These are phyloP conservation scores for Kwoniella dendrophila DNA, from an alignment of 768 basidiomycete genomes.

Conservation along the genomic window DNA sequence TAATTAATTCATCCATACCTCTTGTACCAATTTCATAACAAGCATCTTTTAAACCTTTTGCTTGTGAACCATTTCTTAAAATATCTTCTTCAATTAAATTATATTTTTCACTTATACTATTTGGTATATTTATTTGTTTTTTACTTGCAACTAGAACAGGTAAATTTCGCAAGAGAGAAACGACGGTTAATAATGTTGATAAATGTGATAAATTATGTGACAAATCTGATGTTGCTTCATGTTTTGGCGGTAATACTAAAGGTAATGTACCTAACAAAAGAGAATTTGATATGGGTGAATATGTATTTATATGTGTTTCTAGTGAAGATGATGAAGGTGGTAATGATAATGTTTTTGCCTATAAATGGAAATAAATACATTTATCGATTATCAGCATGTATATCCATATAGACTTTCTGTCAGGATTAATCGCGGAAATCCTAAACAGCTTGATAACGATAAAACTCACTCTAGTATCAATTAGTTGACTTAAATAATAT, in stretches of 20 bases:
- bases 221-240: conserved; percentile 38
- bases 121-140: conserved; percentile 44
- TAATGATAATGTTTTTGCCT: conserved; percentile 40
- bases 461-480: conserved; percentile 47
- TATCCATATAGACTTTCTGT: not conserved
- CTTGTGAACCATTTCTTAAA: conserved; percentile 62
- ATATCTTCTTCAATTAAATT: conserved; percentile 53
- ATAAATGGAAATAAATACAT: not conserved
- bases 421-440: not conserved
- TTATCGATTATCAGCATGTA: not conserved
- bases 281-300: conserved; percentile 47
- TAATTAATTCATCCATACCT: conserved; percentile 56
- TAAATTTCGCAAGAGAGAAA: conserved; percentile 47
- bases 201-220: conserved; percentile 54
- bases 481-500: conserved; percentile 54
- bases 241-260: conserved; percentile 48
- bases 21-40: conserved; percentile 53
- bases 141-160: conserved; percentile 44
- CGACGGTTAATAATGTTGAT: conserved; percentile 46
- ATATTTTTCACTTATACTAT: conserved; percentile 44
- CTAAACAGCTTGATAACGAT: not conserved
- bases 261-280: conserved; percentile 53
- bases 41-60: conserved; percentile 48
- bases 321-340: conserved; percentile 42
- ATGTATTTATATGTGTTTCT: conserved; percentile 39